Evolutionary conservation across 2,329 filamentous ascomycete species (phyloP).

Genomic region (Fusarium sp.): DNA sequence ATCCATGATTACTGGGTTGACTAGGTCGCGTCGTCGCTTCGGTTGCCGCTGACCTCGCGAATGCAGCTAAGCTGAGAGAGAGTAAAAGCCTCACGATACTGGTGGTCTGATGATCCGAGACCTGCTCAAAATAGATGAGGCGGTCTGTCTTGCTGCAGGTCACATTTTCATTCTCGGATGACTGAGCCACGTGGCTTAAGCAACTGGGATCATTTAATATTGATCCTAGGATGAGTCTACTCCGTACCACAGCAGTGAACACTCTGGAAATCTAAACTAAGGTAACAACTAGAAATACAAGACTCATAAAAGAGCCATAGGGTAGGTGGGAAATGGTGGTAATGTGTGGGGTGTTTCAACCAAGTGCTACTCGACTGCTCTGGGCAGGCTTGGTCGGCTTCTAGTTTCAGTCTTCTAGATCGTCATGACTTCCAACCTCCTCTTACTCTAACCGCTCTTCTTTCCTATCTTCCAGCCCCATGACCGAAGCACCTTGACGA

Average conservation of each 20-base stretch:
- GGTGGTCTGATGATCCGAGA: neutral
- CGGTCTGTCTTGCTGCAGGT: neutral
- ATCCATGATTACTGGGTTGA: neutral
- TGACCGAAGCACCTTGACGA: slow-evolving; percentile 86
- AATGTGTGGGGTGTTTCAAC: slow-evolving; percentile 22
- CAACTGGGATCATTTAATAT: neutral
- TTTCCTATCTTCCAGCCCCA: slow-evolving; percentile 98
- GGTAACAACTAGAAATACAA: slow-evolving; percentile 26
- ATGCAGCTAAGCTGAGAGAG: neutral
- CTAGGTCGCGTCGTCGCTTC: neutral
- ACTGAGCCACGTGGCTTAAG: neutral
- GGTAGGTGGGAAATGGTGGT: neutral
- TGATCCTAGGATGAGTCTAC: slow-evolving; percentile 10
- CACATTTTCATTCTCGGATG: neutral
- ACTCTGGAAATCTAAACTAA: neutral
- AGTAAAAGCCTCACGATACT: neutral
- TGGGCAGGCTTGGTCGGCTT: slow-evolving; percentile 9
- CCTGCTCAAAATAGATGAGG: neutral
- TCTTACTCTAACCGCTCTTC: slow-evolving; percentile 51
- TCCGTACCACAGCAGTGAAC: neutral
- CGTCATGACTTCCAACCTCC: slow-evolving; percentile 4
- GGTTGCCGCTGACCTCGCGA: neutral
- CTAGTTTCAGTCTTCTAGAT: slow-evolving; percentile 19
- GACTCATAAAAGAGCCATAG: slow-evolving; percentile 7
- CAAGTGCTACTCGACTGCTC: slow-evolving; percentile 7